Percentiles rank a stretch among this genome's conserved stretches.
Evolutionary conservation across 169 alveolate genomes (phyloP).

Genomic region (Theileria orientalis): DNA sequence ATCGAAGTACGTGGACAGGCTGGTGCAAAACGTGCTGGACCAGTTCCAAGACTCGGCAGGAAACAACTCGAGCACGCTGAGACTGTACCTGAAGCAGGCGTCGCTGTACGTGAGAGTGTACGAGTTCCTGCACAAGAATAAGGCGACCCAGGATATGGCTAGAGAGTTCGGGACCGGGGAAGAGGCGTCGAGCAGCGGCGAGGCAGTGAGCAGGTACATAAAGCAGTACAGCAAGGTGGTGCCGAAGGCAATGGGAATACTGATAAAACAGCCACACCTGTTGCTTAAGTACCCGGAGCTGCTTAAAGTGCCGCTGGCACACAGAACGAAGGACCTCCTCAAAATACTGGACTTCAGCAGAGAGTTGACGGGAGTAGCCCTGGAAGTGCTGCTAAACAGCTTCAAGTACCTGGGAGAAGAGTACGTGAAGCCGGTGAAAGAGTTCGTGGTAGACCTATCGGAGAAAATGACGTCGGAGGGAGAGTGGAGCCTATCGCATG

Average conservation of each 20-base stretch:
- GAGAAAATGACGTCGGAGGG: not conserved
- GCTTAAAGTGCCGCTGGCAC: not conserved
- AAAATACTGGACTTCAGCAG: not conserved
- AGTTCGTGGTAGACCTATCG: not conserved
- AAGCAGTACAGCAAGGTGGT: not conserved
- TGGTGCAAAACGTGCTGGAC: not conserved
- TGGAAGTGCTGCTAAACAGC: not conserved
- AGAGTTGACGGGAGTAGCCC: not conserved
- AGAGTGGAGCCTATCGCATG: not conserved
- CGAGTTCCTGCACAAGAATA: too few relatives aligned
- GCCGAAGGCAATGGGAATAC: not conserved
- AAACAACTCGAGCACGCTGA: not conserved
- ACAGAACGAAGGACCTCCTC: not conserved
- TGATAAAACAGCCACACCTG: not conserved
- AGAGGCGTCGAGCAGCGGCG: not conserved
- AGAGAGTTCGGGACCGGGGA: not conserved
- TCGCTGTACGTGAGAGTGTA: not conserved
- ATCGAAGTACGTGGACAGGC: not conserved
- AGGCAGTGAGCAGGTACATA: not conserved
- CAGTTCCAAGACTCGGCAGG: not conserved
- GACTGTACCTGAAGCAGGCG: not conserved
- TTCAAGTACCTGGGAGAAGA: not conserved
- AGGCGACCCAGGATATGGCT: too few relatives aligned
- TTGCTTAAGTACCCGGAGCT: not conserved
- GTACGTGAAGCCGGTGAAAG: not conserved